Conservation (phyloP, 306 rosid genomes). For the Cucurbita maxima region DNA sequence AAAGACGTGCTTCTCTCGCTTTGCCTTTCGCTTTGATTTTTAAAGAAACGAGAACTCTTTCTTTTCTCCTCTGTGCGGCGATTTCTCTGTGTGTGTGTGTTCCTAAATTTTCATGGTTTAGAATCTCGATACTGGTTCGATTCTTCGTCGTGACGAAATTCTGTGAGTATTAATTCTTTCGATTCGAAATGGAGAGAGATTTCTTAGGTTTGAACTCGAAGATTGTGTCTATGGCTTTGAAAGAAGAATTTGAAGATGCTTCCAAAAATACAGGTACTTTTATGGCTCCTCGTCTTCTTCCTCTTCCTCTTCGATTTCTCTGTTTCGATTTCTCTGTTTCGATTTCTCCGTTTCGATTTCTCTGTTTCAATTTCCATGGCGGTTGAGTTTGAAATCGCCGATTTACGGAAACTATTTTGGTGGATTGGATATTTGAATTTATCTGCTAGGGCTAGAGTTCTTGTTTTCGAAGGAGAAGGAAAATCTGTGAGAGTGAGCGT, state of each 20-base stretch:
- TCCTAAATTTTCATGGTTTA: neutral
- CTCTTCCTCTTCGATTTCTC: neutral
- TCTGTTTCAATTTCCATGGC: too few relatives aligned
- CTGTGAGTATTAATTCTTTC: neutral
- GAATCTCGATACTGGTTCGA: neutral
- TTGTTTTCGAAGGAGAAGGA: neutral
- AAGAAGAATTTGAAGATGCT: conserved; percentile 24
- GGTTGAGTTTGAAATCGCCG: too few relatives aligned
- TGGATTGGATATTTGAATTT: neutral
- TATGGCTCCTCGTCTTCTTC: neutral
- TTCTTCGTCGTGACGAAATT: neutral
- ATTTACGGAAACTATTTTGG: too few relatives aligned
- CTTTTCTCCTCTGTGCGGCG: neutral
- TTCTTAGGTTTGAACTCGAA: conserved; percentile 47
- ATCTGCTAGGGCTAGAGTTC: neutral
- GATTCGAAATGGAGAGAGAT: conserved; percentile 47
- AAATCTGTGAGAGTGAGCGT: neutral
- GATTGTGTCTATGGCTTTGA: conserved; percentile 14
- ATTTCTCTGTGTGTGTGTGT: too few relatives aligned
- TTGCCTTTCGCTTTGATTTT: neutral
- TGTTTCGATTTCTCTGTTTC: too few relatives aligned
- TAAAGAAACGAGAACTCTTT: neutral
- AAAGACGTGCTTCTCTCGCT: neutral
- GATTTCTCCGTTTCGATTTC: too few relatives aligned
- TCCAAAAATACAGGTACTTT: conserved; percentile 36